Conservation (phyloP, 2,329 filamentous ascomycete species). For the Pseudogymnoascus sp. region DNA sequence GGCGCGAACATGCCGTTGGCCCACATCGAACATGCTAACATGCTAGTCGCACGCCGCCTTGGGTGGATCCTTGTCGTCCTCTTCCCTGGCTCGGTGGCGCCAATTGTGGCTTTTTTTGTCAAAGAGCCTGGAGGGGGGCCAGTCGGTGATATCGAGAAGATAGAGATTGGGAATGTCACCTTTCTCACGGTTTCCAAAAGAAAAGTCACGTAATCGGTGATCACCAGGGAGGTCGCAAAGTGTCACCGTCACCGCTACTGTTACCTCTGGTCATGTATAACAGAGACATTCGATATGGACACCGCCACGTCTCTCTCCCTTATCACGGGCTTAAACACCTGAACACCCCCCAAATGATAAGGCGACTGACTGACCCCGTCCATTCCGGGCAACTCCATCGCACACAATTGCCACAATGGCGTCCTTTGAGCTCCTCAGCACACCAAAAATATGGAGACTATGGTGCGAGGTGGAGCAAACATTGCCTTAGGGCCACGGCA, state of each 20-base stretch:
- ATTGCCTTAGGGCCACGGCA: conserved; percentile 3
- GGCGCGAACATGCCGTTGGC: neutral
- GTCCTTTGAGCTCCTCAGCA: neutral
- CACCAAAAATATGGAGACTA: neutral
- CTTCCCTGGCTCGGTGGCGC: neutral
- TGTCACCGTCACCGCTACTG: conserved; percentile 5
- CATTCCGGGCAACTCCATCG: neutral
- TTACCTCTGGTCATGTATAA: conserved; percentile 1
- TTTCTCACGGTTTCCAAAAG: neutral
- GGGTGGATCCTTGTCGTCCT: neutral
- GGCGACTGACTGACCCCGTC: neutral
- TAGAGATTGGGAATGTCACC: neutral
- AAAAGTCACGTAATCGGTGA: neutral
- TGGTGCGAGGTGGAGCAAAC: neutral
- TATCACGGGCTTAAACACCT: neutral
- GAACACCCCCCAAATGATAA: neutral
- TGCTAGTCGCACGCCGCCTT: neutral
- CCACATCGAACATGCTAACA: neutral
- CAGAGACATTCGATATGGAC: conserved; percentile 1
- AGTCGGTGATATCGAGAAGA: neutral
- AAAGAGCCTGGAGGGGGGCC: neutral
- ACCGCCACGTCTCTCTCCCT: neutral
- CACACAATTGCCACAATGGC: neutral
- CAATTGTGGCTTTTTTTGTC: conserved; percentile 2
- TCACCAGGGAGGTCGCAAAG: neutral